These are phyloP conservation scores for Haberlea rhodopensis DNA, from an alignment of 257 asterid species.

Conservation along the genomic window DNA sequence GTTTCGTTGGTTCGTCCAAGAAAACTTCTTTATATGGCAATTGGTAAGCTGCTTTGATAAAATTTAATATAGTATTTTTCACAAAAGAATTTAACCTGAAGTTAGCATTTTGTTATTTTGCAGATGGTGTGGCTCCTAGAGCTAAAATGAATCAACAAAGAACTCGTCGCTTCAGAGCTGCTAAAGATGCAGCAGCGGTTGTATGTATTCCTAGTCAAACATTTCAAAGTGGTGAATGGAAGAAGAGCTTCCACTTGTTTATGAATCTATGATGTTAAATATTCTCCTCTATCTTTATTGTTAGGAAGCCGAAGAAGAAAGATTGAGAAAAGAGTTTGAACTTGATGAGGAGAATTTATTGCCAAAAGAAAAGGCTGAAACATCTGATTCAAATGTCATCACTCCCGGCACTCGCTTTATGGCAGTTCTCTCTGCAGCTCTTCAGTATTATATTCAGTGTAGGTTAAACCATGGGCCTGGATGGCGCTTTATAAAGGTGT, in stretches of 20 bases:
- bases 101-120: constrained; percentile 23
- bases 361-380: constrained; percentile 72
- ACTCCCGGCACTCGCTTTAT: constrained; percentile 97
- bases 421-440: constrained; percentile 89
- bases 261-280: no score
- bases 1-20: constrained; percentile 89
- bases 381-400: constrained; percentile 90
- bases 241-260: constrained; percentile 13
- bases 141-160: constrained; percentile 99
- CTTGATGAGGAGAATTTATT: constrained; percentile 48
- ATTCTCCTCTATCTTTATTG: constrained; percentile 22
- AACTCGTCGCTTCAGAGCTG: constrained; percentile 96
- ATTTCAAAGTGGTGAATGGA: constrained; percentile 16
- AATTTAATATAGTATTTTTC: constrained; percentile 11
- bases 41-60: constrained; percentile 53
- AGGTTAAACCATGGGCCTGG: constrained; percentile 78
- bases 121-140: constrained; percentile 99
- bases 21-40: constrained; percentile 91
- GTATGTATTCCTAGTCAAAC: constrained; percentile 41
- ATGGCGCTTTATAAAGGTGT: constrained; percentile 88
- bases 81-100: constrained; percentile 17
- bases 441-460: constrained; percentile 79
- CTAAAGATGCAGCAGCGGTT: constrained; percentile 95
- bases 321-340: constrained; percentile 69
- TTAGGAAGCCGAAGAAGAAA: constrained; percentile 92